Evolutionary conservation across 2,329 filamentous ascomycete genomes (phyloP).

Genomic region (Chaetomium globosum): DNA sequence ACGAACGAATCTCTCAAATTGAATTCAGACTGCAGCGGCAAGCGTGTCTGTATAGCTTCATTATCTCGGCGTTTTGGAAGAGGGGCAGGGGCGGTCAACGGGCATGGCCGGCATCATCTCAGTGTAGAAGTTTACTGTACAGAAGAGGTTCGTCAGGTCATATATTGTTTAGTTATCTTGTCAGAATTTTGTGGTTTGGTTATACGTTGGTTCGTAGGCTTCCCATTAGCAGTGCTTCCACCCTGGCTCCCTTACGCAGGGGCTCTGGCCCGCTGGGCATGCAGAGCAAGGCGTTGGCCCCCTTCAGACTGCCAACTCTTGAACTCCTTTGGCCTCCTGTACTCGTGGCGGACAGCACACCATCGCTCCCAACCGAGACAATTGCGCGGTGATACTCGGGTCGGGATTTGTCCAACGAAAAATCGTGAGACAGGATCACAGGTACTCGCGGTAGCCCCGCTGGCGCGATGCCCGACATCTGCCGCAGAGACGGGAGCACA

Average conservation of each 20-base stretch:
- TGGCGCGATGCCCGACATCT: constrained; percentile 68
- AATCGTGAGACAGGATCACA: constrained; percentile 71
- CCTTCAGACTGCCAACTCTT: constrained; percentile 81
- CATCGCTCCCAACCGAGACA: constrained; percentile 67
- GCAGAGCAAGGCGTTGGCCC: constrained; percentile 83
- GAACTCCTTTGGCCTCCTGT: constrained; percentile 92
- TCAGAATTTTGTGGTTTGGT: background rate
- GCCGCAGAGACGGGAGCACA: constrained; percentile 83
- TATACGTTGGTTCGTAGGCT: constrained; percentile 41
- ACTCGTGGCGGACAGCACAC: constrained; percentile 71
- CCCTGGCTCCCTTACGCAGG: constrained; percentile 68
- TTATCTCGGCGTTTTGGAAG: constrained; percentile 37
- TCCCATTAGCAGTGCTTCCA: constrained; percentile 81
- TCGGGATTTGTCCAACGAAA: constrained; percentile 72
- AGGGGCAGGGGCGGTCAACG: constrained; percentile 32
- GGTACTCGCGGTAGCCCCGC: constrained; percentile 71
- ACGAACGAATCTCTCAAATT: constrained; percentile 23
- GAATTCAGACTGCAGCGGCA: constrained; percentile 30
- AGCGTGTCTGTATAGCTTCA: constrained; percentile 36
- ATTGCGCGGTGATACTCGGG: constrained; percentile 90
- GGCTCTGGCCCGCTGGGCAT: constrained; percentile 66
- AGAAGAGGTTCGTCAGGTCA: constrained; percentile 29
- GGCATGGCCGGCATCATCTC: constrained; percentile 35
- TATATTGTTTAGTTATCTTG: constrained; percentile 22
- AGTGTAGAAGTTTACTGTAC: constrained; percentile 34